Evolutionary conservation across 2,329 filamentous ascomycete species (phyloP), one percentile per base, ranked within the genome.

Genomic region (Trichoderma sp.): DNA sequence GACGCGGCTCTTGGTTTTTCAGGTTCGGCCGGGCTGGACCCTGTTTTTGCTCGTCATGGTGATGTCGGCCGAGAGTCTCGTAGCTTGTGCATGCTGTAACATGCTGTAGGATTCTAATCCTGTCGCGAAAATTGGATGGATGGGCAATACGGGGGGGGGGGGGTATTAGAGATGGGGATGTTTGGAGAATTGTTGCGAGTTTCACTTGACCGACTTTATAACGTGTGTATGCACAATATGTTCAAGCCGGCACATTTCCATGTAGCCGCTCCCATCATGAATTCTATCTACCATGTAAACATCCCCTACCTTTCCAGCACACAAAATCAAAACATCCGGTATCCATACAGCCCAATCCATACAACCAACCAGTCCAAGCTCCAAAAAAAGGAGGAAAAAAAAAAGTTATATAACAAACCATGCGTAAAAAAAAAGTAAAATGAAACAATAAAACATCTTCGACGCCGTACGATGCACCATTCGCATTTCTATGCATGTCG

Each of bases 401-500:
- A 22, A 25, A 64, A 32, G 5, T 19, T 25, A 6, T 22, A 35
- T 7, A 54, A 35, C 35, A 58, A 39, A 42, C 19, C 34, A 39
- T 6, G 10, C 17, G 6, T 48, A 19, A 37, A 53, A 42, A 32
- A 8, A 19, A 54, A 53, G 12, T 32, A 68, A 19, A 52, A 17
- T n/a, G 39, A 66, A 50, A 3, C 4, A 35, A 8, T 32, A 53
- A 35, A 29, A 57, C 22, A 22, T 34, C 25, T 19, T 58, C 10
- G 56, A 69, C 67, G 67, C 67, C 67, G 37, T 69, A 35, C 35
- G 56, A 69, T 67, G 67, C 61, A 42, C 42, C 50, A 19, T n/a
- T 59, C 29, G 42, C 59, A 57, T 56, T 10, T n/a, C n/a, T 56
- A 63, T 67, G 68, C 65, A 68, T 67, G 69, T 39, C 58, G 63